Evolutionary conservation across 2,329 filamentous ascomycete species (phyloP).

Genomic region (Pestalotiopsis sp.): DNA sequence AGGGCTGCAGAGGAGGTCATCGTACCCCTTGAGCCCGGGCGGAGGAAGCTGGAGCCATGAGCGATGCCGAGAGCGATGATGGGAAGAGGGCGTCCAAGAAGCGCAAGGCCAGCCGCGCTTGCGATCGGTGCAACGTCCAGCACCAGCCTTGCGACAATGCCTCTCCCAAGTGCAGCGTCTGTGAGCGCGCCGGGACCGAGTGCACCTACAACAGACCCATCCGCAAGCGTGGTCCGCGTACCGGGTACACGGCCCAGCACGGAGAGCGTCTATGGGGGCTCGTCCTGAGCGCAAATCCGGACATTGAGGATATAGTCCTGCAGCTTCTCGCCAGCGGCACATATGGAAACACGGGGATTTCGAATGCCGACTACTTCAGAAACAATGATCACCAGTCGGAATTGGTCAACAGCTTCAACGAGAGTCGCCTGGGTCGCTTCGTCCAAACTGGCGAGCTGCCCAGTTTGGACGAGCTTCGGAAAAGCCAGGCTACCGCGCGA

Average conservation of each 20-base stretch:
- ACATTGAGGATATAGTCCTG: slow-evolving; percentile 34
- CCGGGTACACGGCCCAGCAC: slow-evolving; percentile 37
- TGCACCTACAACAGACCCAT: slow-evolving; percentile 38
- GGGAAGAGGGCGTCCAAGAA: slow-evolving; percentile 36
- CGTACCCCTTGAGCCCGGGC: background rate
- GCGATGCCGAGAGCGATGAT: slow-evolving; percentile 37
- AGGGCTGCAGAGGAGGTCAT: background rate
- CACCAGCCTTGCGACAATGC: slow-evolving; percentile 52
- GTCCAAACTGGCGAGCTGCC: slow-evolving; percentile 32
- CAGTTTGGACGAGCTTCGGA: slow-evolving; percentile 21
- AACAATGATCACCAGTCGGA: slow-evolving; percentile 37
- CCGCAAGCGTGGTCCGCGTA: slow-evolving; percentile 35
- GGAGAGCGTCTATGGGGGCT: slow-evolving; percentile 36
- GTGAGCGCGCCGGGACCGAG: slow-evolving; percentile 38
- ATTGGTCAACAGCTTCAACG: slow-evolving; percentile 33
- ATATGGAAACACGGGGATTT: slow-evolving; percentile 29
- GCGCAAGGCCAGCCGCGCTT: slow-evolving; percentile 37
- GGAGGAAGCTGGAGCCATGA: slow-evolving; percentile 30
- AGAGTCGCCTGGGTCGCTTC: slow-evolving; percentile 34
- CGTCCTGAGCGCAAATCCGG: slow-evolving; percentile 33
- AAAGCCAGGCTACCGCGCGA: background rate
- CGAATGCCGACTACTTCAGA: slow-evolving; percentile 34
- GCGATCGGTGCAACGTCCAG: slow-evolving; percentile 50
- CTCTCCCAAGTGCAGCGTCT: slow-evolving; percentile 48
- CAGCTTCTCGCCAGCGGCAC: slow-evolving; percentile 31